Conservation (phyloP, 2,329 filamentous ascomycete species). For the Diplodia scrobiculata region DNA sequence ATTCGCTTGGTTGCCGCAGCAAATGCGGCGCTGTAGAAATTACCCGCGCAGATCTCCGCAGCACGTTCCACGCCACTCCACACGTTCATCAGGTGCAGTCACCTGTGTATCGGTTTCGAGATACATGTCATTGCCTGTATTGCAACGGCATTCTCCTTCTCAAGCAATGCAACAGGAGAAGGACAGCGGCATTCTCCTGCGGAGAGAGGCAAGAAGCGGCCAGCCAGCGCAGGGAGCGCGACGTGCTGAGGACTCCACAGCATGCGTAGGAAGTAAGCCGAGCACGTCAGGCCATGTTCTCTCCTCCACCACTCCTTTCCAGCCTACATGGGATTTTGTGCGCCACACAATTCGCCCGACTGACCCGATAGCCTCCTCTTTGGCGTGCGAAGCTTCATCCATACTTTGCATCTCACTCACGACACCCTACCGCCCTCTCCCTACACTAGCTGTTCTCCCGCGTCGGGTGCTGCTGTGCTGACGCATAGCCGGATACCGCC, state of each 20-base stretch:
- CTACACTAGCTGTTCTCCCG: not conserved
- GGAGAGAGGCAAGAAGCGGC: not conserved
- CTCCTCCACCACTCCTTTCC: not conserved
- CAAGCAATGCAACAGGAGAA: too few relatives aligned
- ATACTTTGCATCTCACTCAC: not conserved
- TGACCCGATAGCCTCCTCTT: not conserved
- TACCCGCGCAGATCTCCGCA: constrained; percentile 13
- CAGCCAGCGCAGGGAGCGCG: not conserved
- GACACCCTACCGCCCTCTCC: not conserved
- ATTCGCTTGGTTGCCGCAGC: not conserved
- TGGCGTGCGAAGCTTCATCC: not conserved
- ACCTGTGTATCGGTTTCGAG: not conserved
- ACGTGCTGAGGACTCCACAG: not conserved
- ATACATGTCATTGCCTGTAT: not conserved
- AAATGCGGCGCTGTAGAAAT: constrained; percentile 3
- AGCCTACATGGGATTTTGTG: not conserved
- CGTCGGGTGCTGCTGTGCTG: not conserved
- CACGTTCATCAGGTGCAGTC: not conserved
- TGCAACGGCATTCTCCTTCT: not conserved
- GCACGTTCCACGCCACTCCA: not conserved
- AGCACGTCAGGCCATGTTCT: not conserved
- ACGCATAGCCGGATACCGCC: not conserved
- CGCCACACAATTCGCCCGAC: not conserved
- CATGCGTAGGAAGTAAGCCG: constrained; percentile 6
- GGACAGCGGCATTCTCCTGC: not conserved